A percentile compares a stretch with the other conserved stretches of the same genome.
phyloP scores from a whole-genome alignment of 2,329 filamentous ascomycete species.

The Cadophora sp. region DNA sequence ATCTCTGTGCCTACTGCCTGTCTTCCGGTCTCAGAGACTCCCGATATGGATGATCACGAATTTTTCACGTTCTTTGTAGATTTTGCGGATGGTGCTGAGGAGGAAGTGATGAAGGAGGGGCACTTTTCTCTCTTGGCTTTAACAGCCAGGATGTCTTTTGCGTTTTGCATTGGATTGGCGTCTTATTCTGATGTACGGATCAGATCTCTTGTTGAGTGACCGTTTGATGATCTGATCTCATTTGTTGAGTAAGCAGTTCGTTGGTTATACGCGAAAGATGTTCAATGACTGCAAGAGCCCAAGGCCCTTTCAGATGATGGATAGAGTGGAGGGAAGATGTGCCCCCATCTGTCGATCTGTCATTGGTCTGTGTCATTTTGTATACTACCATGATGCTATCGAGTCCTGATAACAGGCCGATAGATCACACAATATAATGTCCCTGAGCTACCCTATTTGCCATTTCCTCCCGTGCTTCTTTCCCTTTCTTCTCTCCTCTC shows the following conservation, averaged over 20 bases:
- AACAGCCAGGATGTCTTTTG: constrained; percentile 25
- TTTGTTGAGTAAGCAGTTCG: constrained; percentile 27
- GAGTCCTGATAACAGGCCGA: neutral
- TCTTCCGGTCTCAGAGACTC: constrained; percentile 20
- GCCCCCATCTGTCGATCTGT: neutral
- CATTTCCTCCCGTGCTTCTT: neutral
- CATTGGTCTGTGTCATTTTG: constrained; percentile 23
- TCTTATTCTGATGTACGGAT: constrained; percentile 37
- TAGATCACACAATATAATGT: constrained; percentile 18
- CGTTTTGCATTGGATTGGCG: constrained; percentile 39
- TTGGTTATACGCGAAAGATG: constrained; percentile 24
- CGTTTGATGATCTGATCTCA: constrained; percentile 33
- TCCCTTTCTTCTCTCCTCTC: neutral
- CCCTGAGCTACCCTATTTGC: neutral
- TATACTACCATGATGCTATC: constrained; percentile 22
- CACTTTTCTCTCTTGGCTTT: constrained; percentile 29
- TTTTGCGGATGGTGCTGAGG: constrained; percentile 15
- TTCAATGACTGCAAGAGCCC: constrained; percentile 26
- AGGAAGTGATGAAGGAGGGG: constrained; percentile 16
- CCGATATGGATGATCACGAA: constrained; percentile 35
- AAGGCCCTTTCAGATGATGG: constrained; percentile 22
- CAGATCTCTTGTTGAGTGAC: constrained; percentile 31
- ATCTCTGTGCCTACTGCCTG: constrained; percentile 25
- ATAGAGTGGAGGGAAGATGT: constrained; percentile 9
- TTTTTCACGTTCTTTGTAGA: constrained; percentile 35